Evolutionary conservation across 1,139 yeast genomes (phyloP).

Genomic region (Yamadazyma epiphylla): DNA sequence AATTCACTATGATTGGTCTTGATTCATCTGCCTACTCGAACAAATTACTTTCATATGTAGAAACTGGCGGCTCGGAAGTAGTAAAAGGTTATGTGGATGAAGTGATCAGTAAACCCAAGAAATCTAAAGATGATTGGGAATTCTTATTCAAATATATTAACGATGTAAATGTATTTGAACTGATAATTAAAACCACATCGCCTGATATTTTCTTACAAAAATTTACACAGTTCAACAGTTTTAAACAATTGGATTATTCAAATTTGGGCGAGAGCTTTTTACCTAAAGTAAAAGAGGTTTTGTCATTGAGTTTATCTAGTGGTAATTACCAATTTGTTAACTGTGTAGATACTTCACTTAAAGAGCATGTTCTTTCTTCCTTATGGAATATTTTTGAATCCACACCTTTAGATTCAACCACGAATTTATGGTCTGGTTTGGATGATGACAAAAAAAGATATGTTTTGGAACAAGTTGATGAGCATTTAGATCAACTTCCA

Average conservation of each 20-base stretch:
- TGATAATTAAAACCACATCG: constrained; percentile 5
- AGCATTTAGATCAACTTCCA: constrained; percentile 8
- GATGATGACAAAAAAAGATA: constrained; percentile 6
- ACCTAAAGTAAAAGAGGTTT: background rate
- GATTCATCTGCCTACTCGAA: constrained; percentile 8
- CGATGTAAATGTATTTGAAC: constrained; percentile 11
- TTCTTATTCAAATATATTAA: constrained; percentile 14
- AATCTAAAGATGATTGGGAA: constrained; percentile 13
- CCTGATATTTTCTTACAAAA: background rate
- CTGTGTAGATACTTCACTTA: constrained; percentile 2
- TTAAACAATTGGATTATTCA: too few species aligned
- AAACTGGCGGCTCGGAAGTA: constrained; percentile 7
- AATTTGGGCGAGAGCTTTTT: background rate
- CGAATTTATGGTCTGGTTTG: constrained; percentile 17
- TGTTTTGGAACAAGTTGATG: constrained; percentile 12
- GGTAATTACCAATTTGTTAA: constrained; percentile 3
- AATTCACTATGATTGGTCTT: constrained; percentile 19
- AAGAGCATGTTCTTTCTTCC: constrained; percentile 7
- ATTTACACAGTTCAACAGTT: background rate
- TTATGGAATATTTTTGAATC: constrained; percentile 15
- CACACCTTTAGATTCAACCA: constrained; percentile 6
- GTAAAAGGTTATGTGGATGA: constrained; percentile 6
- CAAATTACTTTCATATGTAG: constrained; percentile 6
- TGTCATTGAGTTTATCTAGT: too few species aligned
- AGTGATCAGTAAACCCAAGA: constrained; percentile 4